phyloP scores from a whole-genome alignment of 345 rosid species.

The Acer saccharum region DNA sequence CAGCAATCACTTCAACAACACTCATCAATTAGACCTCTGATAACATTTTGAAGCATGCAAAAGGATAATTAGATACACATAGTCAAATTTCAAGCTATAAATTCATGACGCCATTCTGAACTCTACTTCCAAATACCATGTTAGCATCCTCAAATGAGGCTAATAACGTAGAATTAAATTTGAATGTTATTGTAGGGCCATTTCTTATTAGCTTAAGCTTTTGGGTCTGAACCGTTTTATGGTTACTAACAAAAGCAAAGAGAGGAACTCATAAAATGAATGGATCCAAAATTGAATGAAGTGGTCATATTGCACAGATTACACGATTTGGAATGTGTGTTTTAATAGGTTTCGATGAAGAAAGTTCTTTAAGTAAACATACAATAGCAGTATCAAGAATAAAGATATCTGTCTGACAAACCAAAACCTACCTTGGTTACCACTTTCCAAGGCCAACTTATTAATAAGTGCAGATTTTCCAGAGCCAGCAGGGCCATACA shows the following conservation, averaged over 20 bases:
- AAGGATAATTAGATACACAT: background rate
- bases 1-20: background rate
- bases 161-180: background rate
- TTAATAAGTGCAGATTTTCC: conserved; percentile 92
- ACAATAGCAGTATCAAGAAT: background rate
- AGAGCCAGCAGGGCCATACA: conserved; percentile 84
- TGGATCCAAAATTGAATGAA: background rate
- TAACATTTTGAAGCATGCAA: background rate
- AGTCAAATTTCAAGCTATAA: background rate
- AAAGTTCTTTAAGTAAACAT: background rate
- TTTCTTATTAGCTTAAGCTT: no score
- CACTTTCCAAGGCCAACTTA: conserved; percentile 68
- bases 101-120: background rate
- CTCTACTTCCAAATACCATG: background rate
- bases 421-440: conserved; percentile 61
- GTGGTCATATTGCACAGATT: background rate
- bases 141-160: background rate
- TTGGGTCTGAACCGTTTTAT: no score
- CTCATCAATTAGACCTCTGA: background rate
- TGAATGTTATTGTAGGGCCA: background rate
- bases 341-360: background rate
- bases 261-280: background rate
- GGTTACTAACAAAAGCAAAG: background rate
- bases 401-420: background rate
- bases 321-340: background rate